These are phyloP conservation scores for Lunularia cruciata DNA, from an alignment of 225 moss, liverwort and hornwort genomes.

Conservation along the genomic window DNA sequence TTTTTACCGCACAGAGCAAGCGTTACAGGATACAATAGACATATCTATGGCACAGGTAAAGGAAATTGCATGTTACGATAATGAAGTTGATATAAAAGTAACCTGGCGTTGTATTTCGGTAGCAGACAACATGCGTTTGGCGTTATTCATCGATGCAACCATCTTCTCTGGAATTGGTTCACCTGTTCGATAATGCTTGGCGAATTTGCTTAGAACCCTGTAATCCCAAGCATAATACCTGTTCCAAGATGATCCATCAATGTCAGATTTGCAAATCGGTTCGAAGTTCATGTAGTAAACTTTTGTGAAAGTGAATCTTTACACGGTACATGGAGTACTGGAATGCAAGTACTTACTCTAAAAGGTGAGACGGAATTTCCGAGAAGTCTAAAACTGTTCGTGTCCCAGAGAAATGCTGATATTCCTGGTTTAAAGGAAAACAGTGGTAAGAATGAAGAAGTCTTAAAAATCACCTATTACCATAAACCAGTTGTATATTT, in stretches of 20 bases:
- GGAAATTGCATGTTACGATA: neutral
- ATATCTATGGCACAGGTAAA: neutral
- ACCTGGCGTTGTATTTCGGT: constrained; percentile 99
- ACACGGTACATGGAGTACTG: neutral
- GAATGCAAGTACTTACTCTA: constrained; percentile 64
- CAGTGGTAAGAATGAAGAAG: neutral
- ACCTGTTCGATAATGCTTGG: constrained; percentile 84
- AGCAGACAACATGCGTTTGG: constrained; percentile 77
- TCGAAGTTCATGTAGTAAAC: constrained; percentile 2
- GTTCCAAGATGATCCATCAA: neutral
- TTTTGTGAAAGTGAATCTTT: neutral
- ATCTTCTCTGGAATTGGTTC: constrained; percentile 95
- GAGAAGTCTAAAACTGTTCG: constrained; percentile 94
- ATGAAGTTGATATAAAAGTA: too few relatives aligned
- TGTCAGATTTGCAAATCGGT: neutral
- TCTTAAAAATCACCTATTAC: neutral
- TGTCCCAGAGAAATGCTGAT: constrained; percentile 99
- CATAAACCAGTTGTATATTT: neutral
- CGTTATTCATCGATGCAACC: constrained; percentile 91
- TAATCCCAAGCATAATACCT: constrained; percentile 99
- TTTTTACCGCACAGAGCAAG: too few relatives aligned
- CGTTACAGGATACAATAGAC: too few relatives aligned
- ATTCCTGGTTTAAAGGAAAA: constrained; percentile 58
- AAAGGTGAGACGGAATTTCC: constrained; percentile 89
- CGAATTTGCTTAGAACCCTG: constrained; percentile 87